Conservation (phyloP, 768 basidiomycete genomes). For the Amanita subjunquillea region DNA sequence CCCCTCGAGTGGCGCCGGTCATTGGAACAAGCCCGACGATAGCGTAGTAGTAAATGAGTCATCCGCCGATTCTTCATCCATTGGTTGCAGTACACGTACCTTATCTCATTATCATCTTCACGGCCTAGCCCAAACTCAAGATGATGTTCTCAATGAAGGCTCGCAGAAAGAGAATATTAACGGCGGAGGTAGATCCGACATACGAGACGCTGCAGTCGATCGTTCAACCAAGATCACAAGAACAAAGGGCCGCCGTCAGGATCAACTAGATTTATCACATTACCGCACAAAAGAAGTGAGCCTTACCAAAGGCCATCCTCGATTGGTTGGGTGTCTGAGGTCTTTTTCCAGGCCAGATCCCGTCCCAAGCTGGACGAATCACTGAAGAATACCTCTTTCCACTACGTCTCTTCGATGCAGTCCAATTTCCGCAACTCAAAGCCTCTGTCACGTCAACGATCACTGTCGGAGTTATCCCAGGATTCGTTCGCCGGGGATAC, state of each 20-base stretch:
- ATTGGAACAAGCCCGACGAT: slow-evolving; percentile 12
- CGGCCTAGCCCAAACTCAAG: slow-evolving; percentile 48
- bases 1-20: slow-evolving; percentile 10
- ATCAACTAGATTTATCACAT: slow-evolving; percentile 7
- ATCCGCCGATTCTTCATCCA: slow-evolving; percentile 30
- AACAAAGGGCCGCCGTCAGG: slow-evolving; percentile 1
- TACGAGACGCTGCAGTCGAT: neutral
- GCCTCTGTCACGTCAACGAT: slow-evolving; percentile 1
- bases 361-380: neutral
- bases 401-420: neutral
- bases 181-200: neutral
- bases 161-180: slow-evolving; percentile 45
- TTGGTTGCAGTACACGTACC: slow-evolving; percentile 21
- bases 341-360: neutral
- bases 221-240: neutral
- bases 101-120: slow-evolving; percentile 46
- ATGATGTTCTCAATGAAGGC: slow-evolving; percentile 23
- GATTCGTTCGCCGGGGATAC: slow-evolving; percentile 54
- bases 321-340: neutral
- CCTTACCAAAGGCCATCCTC: neutral
- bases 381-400: neutral
- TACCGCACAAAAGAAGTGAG: slow-evolving; percentile 5
- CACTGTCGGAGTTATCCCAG: slow-evolving; percentile 27
- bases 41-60: slow-evolving; percentile 21
- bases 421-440: neutral